A percentile compares a stretch with the other conserved stretches of the same genome.
These are phyloP conservation scores for Eucalyptus lansdowneana DNA, from an alignment of 345 rosid species.

Conservation along the genomic window DNA sequence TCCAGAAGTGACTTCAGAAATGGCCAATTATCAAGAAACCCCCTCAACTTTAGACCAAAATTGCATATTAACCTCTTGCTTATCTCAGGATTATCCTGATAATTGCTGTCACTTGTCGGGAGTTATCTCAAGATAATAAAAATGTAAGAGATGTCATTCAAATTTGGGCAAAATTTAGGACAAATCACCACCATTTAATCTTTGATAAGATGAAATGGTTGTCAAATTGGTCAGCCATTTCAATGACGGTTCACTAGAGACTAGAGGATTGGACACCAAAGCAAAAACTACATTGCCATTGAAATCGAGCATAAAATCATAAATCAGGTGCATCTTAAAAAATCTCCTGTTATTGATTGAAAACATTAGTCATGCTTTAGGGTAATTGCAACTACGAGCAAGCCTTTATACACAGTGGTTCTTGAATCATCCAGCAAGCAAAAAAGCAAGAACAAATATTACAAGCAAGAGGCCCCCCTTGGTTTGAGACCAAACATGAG, in stretches of 20 bases:
- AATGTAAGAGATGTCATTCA: not conserved
- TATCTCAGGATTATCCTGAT: not conserved
- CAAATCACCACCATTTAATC: not conserved
- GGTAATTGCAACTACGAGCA: not conserved
- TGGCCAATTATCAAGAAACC: not conserved
- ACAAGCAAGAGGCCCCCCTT: not conserved
- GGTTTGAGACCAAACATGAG: not conserved
- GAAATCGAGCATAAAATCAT: accelerated
- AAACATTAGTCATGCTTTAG: not conserved
- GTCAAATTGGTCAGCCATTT: not conserved
- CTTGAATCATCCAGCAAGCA: not conserved
- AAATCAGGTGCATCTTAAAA: not conserved
- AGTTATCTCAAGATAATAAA: not conserved
- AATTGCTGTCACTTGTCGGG: not conserved
- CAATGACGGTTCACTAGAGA: not conserved
- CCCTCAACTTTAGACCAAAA: not conserved
- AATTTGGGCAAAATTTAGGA: not conserved
- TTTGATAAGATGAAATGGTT: not conserved
- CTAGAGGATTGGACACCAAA: not conserved
- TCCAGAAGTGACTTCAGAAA: not conserved
- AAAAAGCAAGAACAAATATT: not conserved
- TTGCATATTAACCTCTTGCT: not conserved
- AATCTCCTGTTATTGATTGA: accelerated
- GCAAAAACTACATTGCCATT: not conserved
- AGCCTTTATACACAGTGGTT: not conserved